Evolutionary conservation across 768 basidiomycete genomes (phyloP), one percentile per base, ranked within the genome.

Genomic region (Phaffia tasmanica): DNA sequence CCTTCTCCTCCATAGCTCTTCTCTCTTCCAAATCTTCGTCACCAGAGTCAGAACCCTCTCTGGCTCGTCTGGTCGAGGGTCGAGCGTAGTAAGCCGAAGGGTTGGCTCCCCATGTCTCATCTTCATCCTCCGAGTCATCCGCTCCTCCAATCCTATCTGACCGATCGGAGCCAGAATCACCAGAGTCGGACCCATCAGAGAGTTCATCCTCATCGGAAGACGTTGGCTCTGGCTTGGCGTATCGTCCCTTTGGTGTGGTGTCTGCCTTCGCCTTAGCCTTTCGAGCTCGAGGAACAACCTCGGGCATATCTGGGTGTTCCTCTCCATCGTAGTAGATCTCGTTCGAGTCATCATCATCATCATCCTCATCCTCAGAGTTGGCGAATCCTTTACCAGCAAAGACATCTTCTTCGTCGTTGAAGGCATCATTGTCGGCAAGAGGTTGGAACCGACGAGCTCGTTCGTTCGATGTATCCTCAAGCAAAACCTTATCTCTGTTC

Each of bases 1-100:
- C 92, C 73, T 86, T 84, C 74, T 89, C 89, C 73, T 97, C 91
- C 59, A 94, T 77, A 70, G 87, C 86, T 72, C 88, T 83, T 46
- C 84, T 87, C 75, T 94, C 92, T 72, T 94, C 92, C 70, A 93
- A 86, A 71, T 88, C 88, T 48, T 70, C 68, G 19, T 75, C 85
- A 42, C 87, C 89, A 74, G 61, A 62, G 61, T 50, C 48, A 21
- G 42, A 32, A 46, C 89, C 90, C 4, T 87, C 88, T 59, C 74
- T 71, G 49, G 70, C 75, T 30, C 74, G 56, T 59, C 75, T 67
- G 42, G 72, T 76, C 9, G 72, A 73, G n/a, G 76, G 76, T 42
- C 72, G 70, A 23, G 88, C 83, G 74, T 94, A 94, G 77, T 93
- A 97, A 4, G 83, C 85, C 50, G 83, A 80, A 76, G 85, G 86